phyloP scores from a whole-genome alignment of 2,329 filamentous ascomycete species.

The Amauroascus verrucosus region DNA sequence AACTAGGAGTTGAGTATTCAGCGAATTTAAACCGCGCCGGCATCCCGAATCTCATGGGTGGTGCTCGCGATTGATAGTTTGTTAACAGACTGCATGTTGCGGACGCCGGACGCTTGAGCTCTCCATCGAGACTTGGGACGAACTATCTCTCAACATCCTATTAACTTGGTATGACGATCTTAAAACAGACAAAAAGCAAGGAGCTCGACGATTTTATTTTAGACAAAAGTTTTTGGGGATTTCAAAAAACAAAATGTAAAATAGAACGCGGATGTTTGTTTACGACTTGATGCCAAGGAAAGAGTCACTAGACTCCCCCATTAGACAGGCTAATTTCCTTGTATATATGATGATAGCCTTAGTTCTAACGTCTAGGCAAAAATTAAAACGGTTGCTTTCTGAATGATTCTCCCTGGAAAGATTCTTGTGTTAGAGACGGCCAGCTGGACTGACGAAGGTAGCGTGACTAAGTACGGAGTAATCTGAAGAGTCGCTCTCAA shows the following conservation, averaged over 20 bases:
- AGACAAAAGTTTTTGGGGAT: constrained; percentile 3
- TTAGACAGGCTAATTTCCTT: not conserved
- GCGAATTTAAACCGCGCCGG: not conserved
- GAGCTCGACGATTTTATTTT: not conserved
- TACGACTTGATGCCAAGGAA: not conserved
- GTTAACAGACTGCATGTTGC: constrained; percentile 12
- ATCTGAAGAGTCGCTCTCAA: no score
- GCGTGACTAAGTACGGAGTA: no score
- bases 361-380: no score
- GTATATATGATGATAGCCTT: not conserved
- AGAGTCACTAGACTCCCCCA: not conserved
- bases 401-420: no score
- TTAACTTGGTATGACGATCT: not conserved
- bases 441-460: no score
- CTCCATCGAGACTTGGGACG: constrained; percentile 17
- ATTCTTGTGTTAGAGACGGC: no score
- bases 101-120: constrained; percentile 30
- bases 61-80: constrained; percentile 28
- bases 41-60: constrained; percentile 18
- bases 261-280: not conserved
- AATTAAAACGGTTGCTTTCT: no score
- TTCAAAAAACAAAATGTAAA: not conserved
- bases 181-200: not conserved
- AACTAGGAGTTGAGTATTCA: not conserved
- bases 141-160: not conserved